Conservation (phyloP, 2,329 filamentous ascomycete genomes). For the Berkeleyomyces basicola region DNA sequence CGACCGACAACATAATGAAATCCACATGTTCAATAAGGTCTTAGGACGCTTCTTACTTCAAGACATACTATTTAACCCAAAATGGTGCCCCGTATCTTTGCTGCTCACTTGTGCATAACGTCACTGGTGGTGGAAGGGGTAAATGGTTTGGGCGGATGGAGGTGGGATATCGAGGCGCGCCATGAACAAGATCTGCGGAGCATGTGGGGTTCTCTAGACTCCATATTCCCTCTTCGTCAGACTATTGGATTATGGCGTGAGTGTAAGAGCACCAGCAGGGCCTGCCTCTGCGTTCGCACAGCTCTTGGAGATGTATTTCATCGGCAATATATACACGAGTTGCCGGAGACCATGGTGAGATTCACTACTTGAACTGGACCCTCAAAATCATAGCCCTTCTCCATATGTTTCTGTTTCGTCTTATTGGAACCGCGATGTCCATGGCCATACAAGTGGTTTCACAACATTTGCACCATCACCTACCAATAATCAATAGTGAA, state of each 20-base stretch:
- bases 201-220: conserved; percentile 61
- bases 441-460: conserved; percentile 55
- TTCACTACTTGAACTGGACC: conserved; percentile 39
- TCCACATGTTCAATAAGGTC: too few relatives aligned
- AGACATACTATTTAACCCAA: too few relatives aligned
- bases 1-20: too few relatives aligned
- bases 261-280: conserved; percentile 37
- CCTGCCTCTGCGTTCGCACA: conserved; percentile 39
- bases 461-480: conserved; percentile 40
- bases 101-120: conserved; percentile 27
- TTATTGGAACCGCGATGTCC: conserved; percentile 45
- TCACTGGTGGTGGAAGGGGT: conserved; percentile 40
- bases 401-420: conserved; percentile 40
- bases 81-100: too few relatives aligned
- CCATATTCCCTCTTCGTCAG: conserved; percentile 46
- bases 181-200: conserved; percentile 58
- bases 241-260: conserved; percentile 40
- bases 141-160: conserved; percentile 34
- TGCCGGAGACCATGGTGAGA: conserved; percentile 33
- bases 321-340: conserved; percentile 43
- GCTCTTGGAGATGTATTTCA: conserved; percentile 30
- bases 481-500: conserved; percentile 51
- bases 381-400: conserved; percentile 43
- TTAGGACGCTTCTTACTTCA: too few relatives aligned
- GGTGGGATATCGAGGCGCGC: conserved; percentile 43